Percentiles rank a stretch among this genome's conserved stretches.
Evolutionary conservation across 2,329 filamentous ascomycete species (phyloP).

Genomic region (Cercospora sojina): DNA sequence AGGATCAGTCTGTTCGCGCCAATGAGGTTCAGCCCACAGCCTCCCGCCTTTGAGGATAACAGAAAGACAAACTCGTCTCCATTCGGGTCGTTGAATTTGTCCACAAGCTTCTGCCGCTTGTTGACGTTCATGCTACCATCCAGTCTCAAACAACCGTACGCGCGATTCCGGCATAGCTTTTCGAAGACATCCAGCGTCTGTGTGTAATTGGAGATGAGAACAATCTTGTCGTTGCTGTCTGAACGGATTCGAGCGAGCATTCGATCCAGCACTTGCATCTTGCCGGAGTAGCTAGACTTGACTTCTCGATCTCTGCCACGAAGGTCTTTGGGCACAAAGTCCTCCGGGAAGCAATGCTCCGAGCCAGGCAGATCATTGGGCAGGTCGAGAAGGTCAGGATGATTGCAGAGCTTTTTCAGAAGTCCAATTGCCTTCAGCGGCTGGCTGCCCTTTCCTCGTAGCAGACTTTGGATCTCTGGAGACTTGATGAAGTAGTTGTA

Average conservation of each 20-base stretch:
- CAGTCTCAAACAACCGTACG: constrained; percentile 82
- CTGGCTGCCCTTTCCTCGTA: constrained; percentile 91
- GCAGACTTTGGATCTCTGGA: constrained; percentile 86
- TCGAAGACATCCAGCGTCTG: constrained; percentile 95
- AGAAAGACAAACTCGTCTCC: constrained; percentile 91
- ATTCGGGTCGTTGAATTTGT: constrained; percentile 93
- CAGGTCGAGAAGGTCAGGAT: constrained; percentile 87
- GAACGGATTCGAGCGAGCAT: constrained; percentile 95
- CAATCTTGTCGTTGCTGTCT: constrained; percentile 98
- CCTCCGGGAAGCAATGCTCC: constrained; percentile 76
- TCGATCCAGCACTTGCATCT: constrained; percentile 91
- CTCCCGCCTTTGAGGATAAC: constrained; percentile 94
- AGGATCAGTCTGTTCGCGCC: constrained; percentile 91
- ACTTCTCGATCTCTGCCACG: constrained; percentile 88
- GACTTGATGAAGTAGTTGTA: constrained; percentile 98
- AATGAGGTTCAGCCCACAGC: constrained; percentile 93
- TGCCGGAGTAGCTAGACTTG: constrained; percentile 94
- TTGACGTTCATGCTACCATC: constrained; percentile 98
- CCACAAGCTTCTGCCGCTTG: constrained; percentile 94
- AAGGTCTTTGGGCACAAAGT: constrained; percentile 83
- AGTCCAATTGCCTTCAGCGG: constrained; percentile 95
- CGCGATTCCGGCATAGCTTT: constrained; percentile 77
- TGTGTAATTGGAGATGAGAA: constrained; percentile 97
- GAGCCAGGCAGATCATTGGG: constrained; percentile 82
- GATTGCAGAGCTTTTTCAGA: constrained; percentile 97